Evolutionary conservation across 441 rosid species (phyloP), one percentile per base, ranked within the genome.

Genomic region (Croton laevigatus): DNA sequence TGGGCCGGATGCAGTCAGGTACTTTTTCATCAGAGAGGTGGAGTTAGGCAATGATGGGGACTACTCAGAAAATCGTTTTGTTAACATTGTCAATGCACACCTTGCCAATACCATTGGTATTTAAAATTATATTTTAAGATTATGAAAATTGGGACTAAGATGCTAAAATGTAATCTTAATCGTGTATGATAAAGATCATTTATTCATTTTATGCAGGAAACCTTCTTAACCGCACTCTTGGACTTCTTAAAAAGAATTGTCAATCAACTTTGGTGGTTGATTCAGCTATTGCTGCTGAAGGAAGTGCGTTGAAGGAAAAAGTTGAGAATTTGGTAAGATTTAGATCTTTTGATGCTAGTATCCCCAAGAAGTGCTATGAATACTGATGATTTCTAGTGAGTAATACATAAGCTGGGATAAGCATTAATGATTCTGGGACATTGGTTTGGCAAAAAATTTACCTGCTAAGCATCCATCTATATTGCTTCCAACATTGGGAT

Each of bases 31-130:
- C 61, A 81, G 88, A 61, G 94, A 94, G 82, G 93, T 94, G 57
- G 99, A 94, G 72, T 94, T 94, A 67, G 99, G 99, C 72, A 92
- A 77, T 44, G 99, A 94, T 42, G 98, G 99, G 19, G 96, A 94
- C 82, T 94, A 94, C 74, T 94, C 98, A 40, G 99, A 94, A 79
- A 97, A 89, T 3, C 94, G 94, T 34, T 92, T 94, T 70, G 78
- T 90, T 58, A 86, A 88, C 54, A 87, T 83, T 37, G 91, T 92
- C 79, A 94, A 94, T 77, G 97, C 98, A 53, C 97, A 92, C 88
- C 98, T 92, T 51, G 97, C 98, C 79, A 94, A 94, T 76, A 94
- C 94, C 0, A 85, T 94, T 66, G 98, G 97, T 90, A 82, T 65
- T 36, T 38, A 0, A 6, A 46, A 22, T 17, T 38, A 37, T 46